Evolutionary conservation across 2,329 filamentous ascomycete species (phyloP), one percentile per base, ranked within the genome.

Genomic region (Cephalotrichum gorgonifer): DNA sequence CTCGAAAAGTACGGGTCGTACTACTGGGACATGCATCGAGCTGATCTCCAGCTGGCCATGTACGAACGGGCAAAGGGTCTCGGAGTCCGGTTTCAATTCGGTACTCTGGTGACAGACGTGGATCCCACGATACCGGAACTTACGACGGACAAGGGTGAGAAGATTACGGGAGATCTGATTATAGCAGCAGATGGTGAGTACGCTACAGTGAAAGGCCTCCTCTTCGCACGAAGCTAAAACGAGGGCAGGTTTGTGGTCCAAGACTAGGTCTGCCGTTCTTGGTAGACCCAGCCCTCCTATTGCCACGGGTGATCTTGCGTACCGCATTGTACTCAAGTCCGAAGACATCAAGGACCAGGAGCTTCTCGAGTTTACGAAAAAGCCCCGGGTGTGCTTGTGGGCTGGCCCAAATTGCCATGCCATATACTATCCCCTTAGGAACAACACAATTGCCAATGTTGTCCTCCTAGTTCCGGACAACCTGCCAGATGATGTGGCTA

Each of bases 241-340:
- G n/a, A n/a, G n/a, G n/a, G n/a, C n/a, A n/a, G n/a, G n/a, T 25
- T 23, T 74, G 39, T 72, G 69, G 57, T 68, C 64, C 7, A 52
- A 57, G 39, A 66, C 65, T 46, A 67, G 73, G 4, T 66, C 71
- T 49, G 58, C 63, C 4, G 60, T 78, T 15, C 55, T 76, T 8
- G 66, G 67, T 4, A 59, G 60, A 9, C 56, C 62, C 0, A 66
- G 72, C 53, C 69, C 71, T 0, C 72, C 75, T 1, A 59, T 68
- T 12, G 64, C 70, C 44, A 79, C 76, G 0, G 47, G 47, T 25
- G 47, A 49, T 43, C 23, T 49, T 43, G 47, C 47, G 3, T 49
- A 49, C 39, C 33, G 47, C 15, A 26, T 28, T n/a, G 35, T 49
- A 14, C 47, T 27, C 5, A 41, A 30, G 6, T 30, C 31, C 23